Percentiles rank a stretch among this genome's conserved stretches.
These are phyloP conservation scores for Rhodomyrtus tomentosa DNA, from an alignment of 345 rosid species.

Conservation along the genomic window DNA sequence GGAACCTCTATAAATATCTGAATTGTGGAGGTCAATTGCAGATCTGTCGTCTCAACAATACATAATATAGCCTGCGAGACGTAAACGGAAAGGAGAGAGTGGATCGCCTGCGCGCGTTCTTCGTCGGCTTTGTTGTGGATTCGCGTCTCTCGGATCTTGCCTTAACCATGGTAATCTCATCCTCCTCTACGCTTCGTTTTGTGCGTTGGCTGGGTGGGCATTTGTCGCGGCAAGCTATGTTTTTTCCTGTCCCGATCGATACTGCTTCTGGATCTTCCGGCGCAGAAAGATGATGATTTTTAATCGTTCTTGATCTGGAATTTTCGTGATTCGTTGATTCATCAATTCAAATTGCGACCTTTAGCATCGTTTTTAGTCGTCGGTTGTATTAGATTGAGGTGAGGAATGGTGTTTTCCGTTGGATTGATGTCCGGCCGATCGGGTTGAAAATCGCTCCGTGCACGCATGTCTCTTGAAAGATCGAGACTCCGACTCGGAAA, in stretches of 20 bases:
- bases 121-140: neutral
- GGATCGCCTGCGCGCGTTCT: neutral
- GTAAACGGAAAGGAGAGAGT: neutral
- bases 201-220: neutral
- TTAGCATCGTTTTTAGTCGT: neutral
- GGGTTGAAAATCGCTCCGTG: neutral
- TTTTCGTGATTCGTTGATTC: neutral
- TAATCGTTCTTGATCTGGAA: neutral
- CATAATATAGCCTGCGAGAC: neutral
- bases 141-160: neutral
- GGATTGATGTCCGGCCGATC: neutral
- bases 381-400: neutral
- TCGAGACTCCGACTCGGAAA: neutral
- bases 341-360: neutral
- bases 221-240: neutral
- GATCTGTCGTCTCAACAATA: neutral
- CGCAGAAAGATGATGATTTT: neutral
- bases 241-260: neutral
- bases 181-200: neutral
- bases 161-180: neutral
- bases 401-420: neutral
- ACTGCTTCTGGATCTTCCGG: neutral
- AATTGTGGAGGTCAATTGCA: too few species aligned
- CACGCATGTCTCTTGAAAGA: neutral
- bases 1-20: neutral